Evolutionary conservation across 257 asterid genomes (phyloP), one percentile per base, ranked within the genome.

Genomic region (Solanum piurae): DNA sequence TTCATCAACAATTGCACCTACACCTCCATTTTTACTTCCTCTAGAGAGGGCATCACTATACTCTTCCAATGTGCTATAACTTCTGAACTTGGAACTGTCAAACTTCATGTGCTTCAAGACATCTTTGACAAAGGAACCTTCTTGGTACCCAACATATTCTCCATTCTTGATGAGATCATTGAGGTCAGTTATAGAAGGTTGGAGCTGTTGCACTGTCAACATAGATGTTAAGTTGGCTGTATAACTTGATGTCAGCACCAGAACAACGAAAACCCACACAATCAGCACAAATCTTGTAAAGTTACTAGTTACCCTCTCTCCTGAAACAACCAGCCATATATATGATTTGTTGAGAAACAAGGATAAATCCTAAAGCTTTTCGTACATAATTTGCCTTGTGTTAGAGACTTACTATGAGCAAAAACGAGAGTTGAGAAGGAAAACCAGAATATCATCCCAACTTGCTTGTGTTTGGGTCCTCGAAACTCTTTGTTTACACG

Each of bases 141-240:
- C 86, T 83, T 91, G 93, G 80, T 85, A 91, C 49, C 96, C 96
- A 25, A 93, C 91, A 64, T 85, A 86, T 21, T 88, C 86, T 58
- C 90, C 88, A n/a, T 79, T 85, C 88, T 29, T 91, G 11, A 86
- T 92, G 8, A 93, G 94, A 52, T 91, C 83, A 12, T 46, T 55
- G 83, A 90, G 89, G 44, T 92, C 89, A 3, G 89, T 90, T 3
- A 90, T 83, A 27, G 87, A 58, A 21, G 92, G 93, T 79, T 46
- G 90, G 64, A 92, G 93, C 72, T 88, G 86, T 23, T 55, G 86
- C 62, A 86, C 86, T 7, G 94, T 92, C 46, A 93, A 91, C 84
- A 90, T 91, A 21, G 96, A 91, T 3, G 94, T 89, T 80, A 93
- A 88, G 84, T 88, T 93, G 68, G 95, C 94, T 7, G 93, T 91